Conservation (phyloP, 169 alveolate species). For the Plasmodium knowlesi region DNA sequence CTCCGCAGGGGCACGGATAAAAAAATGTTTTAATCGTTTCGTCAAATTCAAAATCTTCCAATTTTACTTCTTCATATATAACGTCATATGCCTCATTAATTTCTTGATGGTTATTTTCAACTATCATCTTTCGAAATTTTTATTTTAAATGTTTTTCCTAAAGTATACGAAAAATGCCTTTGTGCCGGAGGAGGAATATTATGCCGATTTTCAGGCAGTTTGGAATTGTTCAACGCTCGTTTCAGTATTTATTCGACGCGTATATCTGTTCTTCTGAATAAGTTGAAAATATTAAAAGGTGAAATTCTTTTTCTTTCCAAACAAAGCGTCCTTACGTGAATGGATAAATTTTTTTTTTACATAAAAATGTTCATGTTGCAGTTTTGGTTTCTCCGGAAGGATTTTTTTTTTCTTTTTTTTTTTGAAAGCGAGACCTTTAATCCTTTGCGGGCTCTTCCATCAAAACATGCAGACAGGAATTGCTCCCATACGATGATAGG, state of each 20-base stretch:
- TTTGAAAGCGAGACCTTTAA: neutral
- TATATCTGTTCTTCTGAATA: neutral
- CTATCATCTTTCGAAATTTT: conserved; percentile 67
- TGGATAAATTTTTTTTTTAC: neutral
- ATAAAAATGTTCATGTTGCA: neutral
- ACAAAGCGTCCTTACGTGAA: neutral
- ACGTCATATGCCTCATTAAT: conserved; percentile 51
- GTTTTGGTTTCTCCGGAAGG: neutral
- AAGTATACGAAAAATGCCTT: neutral
- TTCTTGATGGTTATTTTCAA: conserved; percentile 36
- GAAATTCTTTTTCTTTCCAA: neutral
- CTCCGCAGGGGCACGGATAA: conserved; percentile 93
- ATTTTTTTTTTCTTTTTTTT: conserved; percentile 12
- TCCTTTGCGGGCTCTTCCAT: neutral
- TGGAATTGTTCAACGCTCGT: neutral
- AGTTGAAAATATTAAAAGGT: neutral
- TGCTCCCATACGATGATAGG: neutral
- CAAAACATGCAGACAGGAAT: neutral
- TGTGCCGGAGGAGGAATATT: neutral
- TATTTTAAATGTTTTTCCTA: neutral
- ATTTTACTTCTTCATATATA: conserved; percentile 89
- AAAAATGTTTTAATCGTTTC: conserved; percentile 80
- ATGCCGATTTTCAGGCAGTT: neutral
- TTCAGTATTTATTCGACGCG: neutral
- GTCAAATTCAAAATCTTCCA: conserved; percentile 90